A percentile compares a stretch with the other conserved stretches of the same genome.
phyloP scores from a whole-genome alignment of 2,329 filamentous ascomycete species.

The Fusarium sp. region DNA sequence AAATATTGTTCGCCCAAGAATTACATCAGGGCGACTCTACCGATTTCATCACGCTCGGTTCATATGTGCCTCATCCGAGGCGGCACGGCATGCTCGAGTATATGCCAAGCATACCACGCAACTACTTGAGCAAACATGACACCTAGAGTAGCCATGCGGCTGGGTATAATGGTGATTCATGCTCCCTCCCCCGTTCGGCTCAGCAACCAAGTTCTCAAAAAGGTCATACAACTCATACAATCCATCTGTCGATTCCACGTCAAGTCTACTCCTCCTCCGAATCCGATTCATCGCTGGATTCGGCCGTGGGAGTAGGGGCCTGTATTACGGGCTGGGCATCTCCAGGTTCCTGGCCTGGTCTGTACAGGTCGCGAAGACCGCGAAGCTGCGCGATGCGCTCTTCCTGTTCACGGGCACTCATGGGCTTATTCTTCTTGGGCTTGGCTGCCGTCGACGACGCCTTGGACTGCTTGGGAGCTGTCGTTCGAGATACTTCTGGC shows the following conservation, averaged over 20 bases:
- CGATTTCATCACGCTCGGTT: conserved; percentile 31
- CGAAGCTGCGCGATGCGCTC: conserved; percentile 70
- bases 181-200: conserved; percentile 33
- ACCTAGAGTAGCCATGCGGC: conserved; percentile 42
- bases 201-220: conserved; percentile 38
- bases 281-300: conserved; percentile 59
- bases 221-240: conserved; percentile 44
- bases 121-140: conserved; percentile 35
- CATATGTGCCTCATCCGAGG: conserved; percentile 24
- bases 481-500: conserved; percentile 47
- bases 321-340: conserved; percentile 44
- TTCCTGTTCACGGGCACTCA: conserved; percentile 77
- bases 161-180: conserved; percentile 46
- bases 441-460: conserved; percentile 56
- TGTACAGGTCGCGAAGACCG: conserved; percentile 60
- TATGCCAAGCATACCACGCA: conserved; percentile 20
- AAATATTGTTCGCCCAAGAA: conserved; percentile 25
- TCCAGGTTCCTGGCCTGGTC: conserved; percentile 49
- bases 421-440: conserved; percentile 79
- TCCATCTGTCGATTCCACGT: conserved; percentile 27
- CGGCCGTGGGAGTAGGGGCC: conserved; percentile 47
- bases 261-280: conserved; percentile 58
- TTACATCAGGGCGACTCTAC: conserved; percentile 28
- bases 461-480: conserved; percentile 47
- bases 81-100: conserved; percentile 23